Percentiles rank a stretch among this genome's conserved stretches.
Conservation (phyloP, 2,329 filamentous ascomycete genomes). For the Fusarium subtropicale region DNA sequence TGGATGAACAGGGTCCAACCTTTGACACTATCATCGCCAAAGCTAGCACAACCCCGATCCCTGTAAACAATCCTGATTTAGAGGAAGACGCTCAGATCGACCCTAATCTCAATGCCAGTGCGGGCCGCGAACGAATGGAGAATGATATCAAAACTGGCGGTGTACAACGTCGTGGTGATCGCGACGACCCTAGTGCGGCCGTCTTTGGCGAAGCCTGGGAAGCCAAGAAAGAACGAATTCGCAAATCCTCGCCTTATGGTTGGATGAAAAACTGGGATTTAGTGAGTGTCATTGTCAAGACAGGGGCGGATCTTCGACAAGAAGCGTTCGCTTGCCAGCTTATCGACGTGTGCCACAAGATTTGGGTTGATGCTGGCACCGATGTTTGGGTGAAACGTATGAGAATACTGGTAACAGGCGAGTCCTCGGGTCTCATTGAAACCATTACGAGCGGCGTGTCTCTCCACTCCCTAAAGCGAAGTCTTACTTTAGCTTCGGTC, state of each 20-base stretch:
- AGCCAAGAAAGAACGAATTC: conserved; percentile 84
- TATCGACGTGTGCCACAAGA: conserved; percentile 83
- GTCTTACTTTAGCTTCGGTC: conserved; percentile 79
- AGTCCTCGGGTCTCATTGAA: conserved; percentile 86
- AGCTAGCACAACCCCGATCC: conserved; percentile 64
- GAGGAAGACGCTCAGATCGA: conserved; percentile 67
- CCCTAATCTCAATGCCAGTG: conserved; percentile 71
- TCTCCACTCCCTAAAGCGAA: conserved; percentile 86
- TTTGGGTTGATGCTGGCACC: conserved; percentile 79
- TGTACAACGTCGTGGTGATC: conserved; percentile 82
- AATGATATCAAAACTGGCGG: conserved; percentile 90
- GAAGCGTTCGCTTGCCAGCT: conserved; percentile 90
- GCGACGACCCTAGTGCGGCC: conserved; percentile 86
- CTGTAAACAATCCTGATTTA: conserved; percentile 59
- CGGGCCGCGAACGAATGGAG: conserved; percentile 86
- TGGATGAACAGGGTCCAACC: conserved; percentile 78
- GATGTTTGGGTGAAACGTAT: conserved; percentile 91
- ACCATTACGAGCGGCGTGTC: conserved; percentile 91
- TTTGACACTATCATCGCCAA: conserved; percentile 87
- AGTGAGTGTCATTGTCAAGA: conserved; percentile 88
- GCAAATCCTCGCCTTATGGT: conserved; percentile 84
- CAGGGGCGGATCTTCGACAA: conserved; percentile 83
- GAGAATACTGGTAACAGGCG: conserved; percentile 86
- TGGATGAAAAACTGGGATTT: conserved; percentile 94
- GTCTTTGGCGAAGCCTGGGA: conserved; percentile 91